Evolutionary conservation across 2,329 filamentous ascomycete genomes (phyloP).

Genomic region (Biscogniauxia sp.): DNA sequence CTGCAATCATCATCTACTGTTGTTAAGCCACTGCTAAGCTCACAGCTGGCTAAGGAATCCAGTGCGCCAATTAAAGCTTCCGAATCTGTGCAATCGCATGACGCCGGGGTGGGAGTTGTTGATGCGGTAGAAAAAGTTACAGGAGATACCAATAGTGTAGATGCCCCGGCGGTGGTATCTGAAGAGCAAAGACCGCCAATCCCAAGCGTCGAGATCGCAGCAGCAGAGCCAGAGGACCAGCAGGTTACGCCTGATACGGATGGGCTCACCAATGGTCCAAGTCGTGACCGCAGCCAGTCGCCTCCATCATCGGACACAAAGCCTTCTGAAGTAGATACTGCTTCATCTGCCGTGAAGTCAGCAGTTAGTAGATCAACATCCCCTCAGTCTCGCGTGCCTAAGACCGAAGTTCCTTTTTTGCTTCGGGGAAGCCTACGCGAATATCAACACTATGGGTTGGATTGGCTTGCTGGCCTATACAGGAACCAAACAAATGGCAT

Average conservation of each 20-base stretch:
- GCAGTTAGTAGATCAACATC: constrained; percentile 36
- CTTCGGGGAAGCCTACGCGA: constrained; percentile 86
- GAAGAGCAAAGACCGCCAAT: constrained; percentile 8
- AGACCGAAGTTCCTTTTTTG: constrained; percentile 76
- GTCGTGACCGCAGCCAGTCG: constrained; percentile 46
- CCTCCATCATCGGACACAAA: constrained; percentile 51
- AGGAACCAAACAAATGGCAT: constrained; percentile 93
- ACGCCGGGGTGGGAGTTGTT: constrained; percentile 24
- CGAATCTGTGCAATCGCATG: constrained; percentile 17
- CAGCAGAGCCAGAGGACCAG: constrained; percentile 27
- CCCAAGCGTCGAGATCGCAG: constrained; percentile 27
- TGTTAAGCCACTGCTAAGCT: constrained; percentile 13
- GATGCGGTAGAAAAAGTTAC: constrained; percentile 23
- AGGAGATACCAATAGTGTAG: constrained; percentile 2
- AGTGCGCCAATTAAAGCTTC: constrained; percentile 17
- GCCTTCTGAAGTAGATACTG: constrained; percentile 47
- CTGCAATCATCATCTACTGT: not conserved
- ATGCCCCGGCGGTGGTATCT: not conserved
- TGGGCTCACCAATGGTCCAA: constrained; percentile 41
- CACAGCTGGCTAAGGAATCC: constrained; percentile 16
- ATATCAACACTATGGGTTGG: constrained; percentile 94
- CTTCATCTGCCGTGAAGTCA: constrained; percentile 37
- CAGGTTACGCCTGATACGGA: constrained; percentile 43
- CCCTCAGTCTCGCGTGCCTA: constrained; percentile 41
- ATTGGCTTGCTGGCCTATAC: constrained; percentile 94